Base-by-base conservation (phyloP, 2,329 filamentous ascomycete species). In the Penicillium hesseltinei region DNA sequence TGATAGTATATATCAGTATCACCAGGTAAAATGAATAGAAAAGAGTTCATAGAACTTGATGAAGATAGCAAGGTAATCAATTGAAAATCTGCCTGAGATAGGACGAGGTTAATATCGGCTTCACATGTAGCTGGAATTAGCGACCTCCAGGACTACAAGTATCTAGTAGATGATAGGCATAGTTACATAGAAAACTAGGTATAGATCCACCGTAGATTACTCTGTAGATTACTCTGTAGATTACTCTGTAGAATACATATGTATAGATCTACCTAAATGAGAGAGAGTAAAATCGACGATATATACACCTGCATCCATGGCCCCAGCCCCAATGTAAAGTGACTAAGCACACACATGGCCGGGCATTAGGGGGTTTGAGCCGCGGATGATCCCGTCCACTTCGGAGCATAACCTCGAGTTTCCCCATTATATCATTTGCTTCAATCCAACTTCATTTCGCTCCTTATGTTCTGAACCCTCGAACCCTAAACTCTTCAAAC, bases 261-360 rank as follows among this genome's bases (percentile, higher is more conserved):
- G 27, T 7, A 29, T 45, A 25, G 27, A 15, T 33, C 4, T 21
- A 31, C 4, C 21, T 11, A 45, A 21, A 21, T 6, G 27, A 29
- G 25, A 44, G 23, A 21, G 9, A 42, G 21, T 25, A 25, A 31
- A 21, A 46, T 21, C 27, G n/a, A 31, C 43, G 6, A 19, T 27
- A 11, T 31, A 31, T 29, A 13, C 5, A 23, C 23, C 23, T 23
- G 23, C 23, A 17, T 23, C 11, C 19, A 42, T 42, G 39, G 21
- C n/a, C n/a, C n/a, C n/a, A n/a, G 45, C 31, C 35, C 33, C 21
- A 11, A 19, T 15, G 38, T 9, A 29, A 19, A 8, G 17, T 54
- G 63, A 66, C 63, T 66, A 66, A 66, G 62, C 62, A 57, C 63
- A 65, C 63, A 65, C 58, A 63, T 60, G 60, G 57, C 19, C 17